Evolutionary conservation across 2,329 filamentous ascomycete genomes (phyloP).

Genomic region (Penicillium sp.): DNA sequence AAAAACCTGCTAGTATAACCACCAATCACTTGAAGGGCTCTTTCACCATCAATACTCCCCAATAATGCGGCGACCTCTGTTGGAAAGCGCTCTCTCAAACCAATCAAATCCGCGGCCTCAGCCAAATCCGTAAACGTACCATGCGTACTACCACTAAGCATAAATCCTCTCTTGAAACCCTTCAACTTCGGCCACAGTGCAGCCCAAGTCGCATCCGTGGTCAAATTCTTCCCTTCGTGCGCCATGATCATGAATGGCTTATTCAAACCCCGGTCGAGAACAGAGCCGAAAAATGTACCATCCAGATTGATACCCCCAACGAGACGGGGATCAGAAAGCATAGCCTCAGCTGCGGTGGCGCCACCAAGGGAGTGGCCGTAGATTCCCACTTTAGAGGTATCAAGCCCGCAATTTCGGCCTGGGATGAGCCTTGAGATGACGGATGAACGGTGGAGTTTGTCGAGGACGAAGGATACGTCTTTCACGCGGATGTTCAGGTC

Average conservation of each 20-base stretch:
- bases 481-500: neutral
- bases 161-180: neutral
- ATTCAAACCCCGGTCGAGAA: neutral
- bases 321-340: neutral
- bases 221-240: neutral
- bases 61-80: neutral
- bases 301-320: neutral
- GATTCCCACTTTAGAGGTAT: neutral
- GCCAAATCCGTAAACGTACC: neutral
- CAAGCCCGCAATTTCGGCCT: neutral
- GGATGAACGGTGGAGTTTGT: neutral
- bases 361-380: neutral
- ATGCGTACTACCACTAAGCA: neutral
- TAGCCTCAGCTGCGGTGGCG: neutral
- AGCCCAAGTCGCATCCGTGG: neutral
- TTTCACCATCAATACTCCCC: neutral
- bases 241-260: neutral
- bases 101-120: neutral
- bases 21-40: neutral
- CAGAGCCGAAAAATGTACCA: neutral
- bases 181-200: neutral
- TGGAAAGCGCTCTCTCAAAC: neutral
- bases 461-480: neutral
- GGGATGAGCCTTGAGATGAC: neutral
- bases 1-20: neutral